These are phyloP conservation scores for Nevesoporus exiguus DNA, from an alignment of 768 basidiomycete genomes.

Conservation along the genomic window DNA sequence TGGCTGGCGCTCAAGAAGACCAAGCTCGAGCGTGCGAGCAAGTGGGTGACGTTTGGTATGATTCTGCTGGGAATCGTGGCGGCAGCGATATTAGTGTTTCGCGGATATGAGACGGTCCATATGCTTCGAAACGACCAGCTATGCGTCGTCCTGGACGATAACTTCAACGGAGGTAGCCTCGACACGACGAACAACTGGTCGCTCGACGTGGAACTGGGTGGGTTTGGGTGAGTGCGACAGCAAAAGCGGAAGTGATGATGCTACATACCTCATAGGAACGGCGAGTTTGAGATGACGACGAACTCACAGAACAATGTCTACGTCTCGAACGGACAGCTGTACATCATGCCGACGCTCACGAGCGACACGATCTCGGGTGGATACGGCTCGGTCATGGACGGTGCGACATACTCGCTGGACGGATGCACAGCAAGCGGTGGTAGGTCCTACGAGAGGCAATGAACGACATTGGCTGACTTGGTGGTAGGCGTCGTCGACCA, in stretches of 20 bases:
- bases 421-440: constrained; percentile 32
- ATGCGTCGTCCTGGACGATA: constrained; percentile 47
- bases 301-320: constrained; percentile 37
- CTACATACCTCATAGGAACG: constrained; percentile 33
- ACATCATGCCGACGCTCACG: constrained; percentile 59
- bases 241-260: not conserved
- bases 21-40: constrained; percentile 33
- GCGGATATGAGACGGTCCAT: constrained; percentile 40
- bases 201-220: constrained; percentile 50
- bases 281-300: constrained; percentile 58
- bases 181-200: constrained; percentile 44
- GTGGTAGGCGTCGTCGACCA: constrained; percentile 14
- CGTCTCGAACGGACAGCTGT: constrained; percentile 48
- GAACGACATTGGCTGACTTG: not conserved
- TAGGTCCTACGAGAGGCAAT: not conserved
- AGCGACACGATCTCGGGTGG: constrained; percentile 42
- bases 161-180: constrained; percentile 41
- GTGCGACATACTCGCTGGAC: constrained; percentile 35
- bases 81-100: constrained; percentile 44
- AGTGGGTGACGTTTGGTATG: constrained; percentile 46
- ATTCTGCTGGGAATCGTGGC: constrained; percentile 41
- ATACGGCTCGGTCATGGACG: constrained; percentile 37
- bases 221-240: constrained; percentile 39
- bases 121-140: constrained; percentile 35
- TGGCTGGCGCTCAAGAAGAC: constrained; percentile 40